phyloP scores from a whole-genome alignment of 1,284 basidiomycete genomes.

The Cutaneotrichosporon sp. region DNA sequence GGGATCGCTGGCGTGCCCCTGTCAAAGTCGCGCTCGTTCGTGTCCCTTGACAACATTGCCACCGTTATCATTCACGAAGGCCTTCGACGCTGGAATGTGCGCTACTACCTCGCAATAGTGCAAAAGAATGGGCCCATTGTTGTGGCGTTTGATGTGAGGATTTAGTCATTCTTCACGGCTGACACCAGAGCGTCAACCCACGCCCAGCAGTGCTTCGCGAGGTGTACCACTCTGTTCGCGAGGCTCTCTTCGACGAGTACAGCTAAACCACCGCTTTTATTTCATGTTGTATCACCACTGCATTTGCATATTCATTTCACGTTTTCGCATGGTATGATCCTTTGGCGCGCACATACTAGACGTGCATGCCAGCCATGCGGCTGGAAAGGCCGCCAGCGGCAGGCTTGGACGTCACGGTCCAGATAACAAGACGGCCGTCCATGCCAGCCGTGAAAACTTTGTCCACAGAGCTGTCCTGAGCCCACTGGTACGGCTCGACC shows the following conservation, averaged over 20 bases:
- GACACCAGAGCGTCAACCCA: constrained; percentile 26
- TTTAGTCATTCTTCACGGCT: not conserved
- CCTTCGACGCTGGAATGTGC: constrained; percentile 31
- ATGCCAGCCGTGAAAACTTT: constrained; percentile 88
- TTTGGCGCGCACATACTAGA: not conserved
- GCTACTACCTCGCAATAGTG: constrained; percentile 37
- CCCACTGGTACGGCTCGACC: constrained; percentile 68
- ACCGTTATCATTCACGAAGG: constrained; percentile 40
- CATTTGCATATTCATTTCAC: not conserved
- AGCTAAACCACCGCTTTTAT: not conserved
- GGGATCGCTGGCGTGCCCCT: constrained; percentile 13
- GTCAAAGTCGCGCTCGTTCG: constrained; percentile 20
- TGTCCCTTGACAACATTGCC: constrained; percentile 30
- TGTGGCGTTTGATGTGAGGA: constrained; percentile 33
- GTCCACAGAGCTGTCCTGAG: constrained; percentile 57
- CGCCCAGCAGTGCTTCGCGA: constrained; percentile 26
- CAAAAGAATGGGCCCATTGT: constrained; percentile 18
- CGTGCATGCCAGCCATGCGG: constrained; percentile 19
- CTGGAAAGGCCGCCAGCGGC: constrained; percentile 22
- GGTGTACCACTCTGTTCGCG: constrained; percentile 34
- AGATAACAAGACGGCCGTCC: constrained; percentile 89
- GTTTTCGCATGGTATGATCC: not conserved
- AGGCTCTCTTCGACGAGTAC: constrained; percentile 34
- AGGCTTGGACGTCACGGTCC: constrained; percentile 56
- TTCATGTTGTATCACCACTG: not conserved